Evolutionary conservation across 1,284 basidiomycete genomes (phyloP).

Genomic region (Pseudozyma sp.): DNA sequence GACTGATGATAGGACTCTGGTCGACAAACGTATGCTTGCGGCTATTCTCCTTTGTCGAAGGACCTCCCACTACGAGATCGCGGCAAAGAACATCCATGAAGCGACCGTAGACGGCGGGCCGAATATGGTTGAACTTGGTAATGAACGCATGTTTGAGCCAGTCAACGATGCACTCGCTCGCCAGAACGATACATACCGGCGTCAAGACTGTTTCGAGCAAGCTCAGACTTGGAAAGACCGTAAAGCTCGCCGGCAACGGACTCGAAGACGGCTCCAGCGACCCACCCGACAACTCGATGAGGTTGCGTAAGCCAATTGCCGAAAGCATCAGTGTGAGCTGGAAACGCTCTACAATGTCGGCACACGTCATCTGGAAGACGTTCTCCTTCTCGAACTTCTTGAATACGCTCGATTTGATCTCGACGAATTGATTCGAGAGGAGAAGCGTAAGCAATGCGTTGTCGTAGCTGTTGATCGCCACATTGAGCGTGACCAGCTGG

Average conservation of each 20-base stretch:
- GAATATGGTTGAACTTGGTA: slow-evolving; percentile 89
- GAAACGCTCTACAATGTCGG: slow-evolving; percentile 97
- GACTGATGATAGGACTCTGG: slow-evolving; percentile 92
- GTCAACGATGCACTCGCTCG: slow-evolving; percentile 94
- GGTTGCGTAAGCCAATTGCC: slow-evolving; percentile 91
- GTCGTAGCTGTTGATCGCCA: slow-evolving; percentile 98
- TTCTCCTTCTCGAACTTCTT: slow-evolving; percentile 99
- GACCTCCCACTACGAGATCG: slow-evolving; percentile 86
- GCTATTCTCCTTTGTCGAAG: slow-evolving; percentile 57
- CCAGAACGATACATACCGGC: slow-evolving; percentile 88
- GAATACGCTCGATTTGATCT: slow-evolving; percentile 99
- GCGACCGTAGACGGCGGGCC: slow-evolving; percentile 92
- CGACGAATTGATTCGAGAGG: slow-evolving; percentile 98
- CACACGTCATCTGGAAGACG: slow-evolving; percentile 92
- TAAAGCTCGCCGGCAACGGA: slow-evolving; percentile 73
- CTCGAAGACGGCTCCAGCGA: slow-evolving; percentile 70
- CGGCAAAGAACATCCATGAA: slow-evolving; percentile 96
- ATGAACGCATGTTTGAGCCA: slow-evolving; percentile 99
- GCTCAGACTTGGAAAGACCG: slow-evolving; percentile 69
- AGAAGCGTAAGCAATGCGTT: slow-evolving; percentile 93
- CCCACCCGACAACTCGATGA: slow-evolving; percentile 88
- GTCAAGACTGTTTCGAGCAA: slow-evolving; percentile 89
- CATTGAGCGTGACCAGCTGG: slow-evolving; percentile 93
- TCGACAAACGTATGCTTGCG: slow-evolving; percentile 86
- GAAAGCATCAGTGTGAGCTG: slow-evolving; percentile 90